A percentile compares a stretch with the other conserved stretches of the same genome.
Conservation (phyloP, 2,329 filamentous ascomycete species). For the Alternaria sp. region DNA sequence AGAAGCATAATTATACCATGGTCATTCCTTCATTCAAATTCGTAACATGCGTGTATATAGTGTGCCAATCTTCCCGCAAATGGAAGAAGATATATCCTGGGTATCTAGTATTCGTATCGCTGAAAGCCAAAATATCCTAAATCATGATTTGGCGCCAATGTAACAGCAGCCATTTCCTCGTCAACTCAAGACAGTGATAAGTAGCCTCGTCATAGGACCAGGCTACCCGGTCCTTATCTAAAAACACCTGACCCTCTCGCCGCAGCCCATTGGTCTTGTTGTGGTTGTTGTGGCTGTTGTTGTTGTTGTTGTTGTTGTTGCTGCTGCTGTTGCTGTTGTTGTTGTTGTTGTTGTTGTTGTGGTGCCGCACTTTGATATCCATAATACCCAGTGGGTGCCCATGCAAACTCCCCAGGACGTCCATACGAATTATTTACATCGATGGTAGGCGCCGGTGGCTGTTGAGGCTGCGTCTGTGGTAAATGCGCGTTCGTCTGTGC, state of each 20-base stretch:
- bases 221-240: slow-evolving; percentile 15
- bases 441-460: slow-evolving; percentile 22
- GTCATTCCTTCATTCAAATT: slow-evolving; percentile 3
- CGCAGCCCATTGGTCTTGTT: slow-evolving; percentile 37
- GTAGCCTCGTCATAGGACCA: not conserved
- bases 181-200: not conserved
- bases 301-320: slow-evolving; percentile 30
- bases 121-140: not conserved
- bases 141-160: not conserved
- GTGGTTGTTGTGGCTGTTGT: slow-evolving; percentile 13
- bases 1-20: not conserved
- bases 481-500: slow-evolving; percentile 17
- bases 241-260: slow-evolving; percentile 34
- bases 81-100: not conserved
- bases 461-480: slow-evolving; percentile 29
- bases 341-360: slow-evolving; percentile 21
- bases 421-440: slow-evolving; percentile 34
- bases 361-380: slow-evolving; percentile 32
- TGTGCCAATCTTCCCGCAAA: not conserved
- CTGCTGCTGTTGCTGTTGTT: slow-evolving; percentile 32
- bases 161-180: not conserved
- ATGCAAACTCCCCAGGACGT: slow-evolving; percentile 34
- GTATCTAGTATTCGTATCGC: not conserved
- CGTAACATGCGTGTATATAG: not conserved
- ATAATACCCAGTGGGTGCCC: slow-evolving; percentile 36